Base-by-base conservation (phyloP, 768 basidiomycete genomes). In the Coprinopsis cinerea region DNA sequence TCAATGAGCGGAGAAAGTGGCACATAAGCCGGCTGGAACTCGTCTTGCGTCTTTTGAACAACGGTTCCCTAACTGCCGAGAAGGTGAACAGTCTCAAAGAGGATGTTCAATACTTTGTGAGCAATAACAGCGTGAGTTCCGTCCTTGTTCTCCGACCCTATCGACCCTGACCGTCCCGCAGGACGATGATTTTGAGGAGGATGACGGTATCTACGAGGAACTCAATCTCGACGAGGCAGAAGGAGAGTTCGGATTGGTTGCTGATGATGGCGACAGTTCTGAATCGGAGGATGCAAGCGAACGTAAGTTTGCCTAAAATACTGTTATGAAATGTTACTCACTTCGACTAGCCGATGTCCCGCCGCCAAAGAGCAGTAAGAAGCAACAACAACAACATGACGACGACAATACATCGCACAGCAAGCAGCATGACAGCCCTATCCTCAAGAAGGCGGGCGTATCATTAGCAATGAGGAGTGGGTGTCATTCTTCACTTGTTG, bases 151-250 rank as follows among this genome's bases (percentile, higher is more conserved):
- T 10, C 27, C 15, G 10, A 15, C 15, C 28, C 20, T 30, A 46
- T 24, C 27, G 45, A n/a, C n/a, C n/a, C n/a, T n/a, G n/a, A n/a
- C 18, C n/a, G 34, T 30, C 47, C 25, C 24, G 44, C 64, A 98
- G 96, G 92, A 95, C 47, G 96, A 98, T 59, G 88, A 90, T 59
- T 99, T 96, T 66, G 93, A 98, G 51, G 94, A 95, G 64, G 92
- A 98, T 61, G 88, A 93, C 64, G 93, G 91, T 41, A 88, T 99
- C 44, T 99, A 99, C 61, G 96, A 98, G 58, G 96, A 98, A 14
- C 89, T 99, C 53, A 90, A 90, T 59, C 85, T 99, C 40, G 90
- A 96, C 58, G 95, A 96, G 61, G 92, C 96, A 65, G 95, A 98
- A 62, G 92, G 92, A 71, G 87, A 89, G 62, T 92, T 93, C 61